Evolutionary conservation across 2,329 filamentous ascomycete genomes (phyloP), one percentile per base, ranked within the genome.

Genomic region (Coniosporium tulheliwenetii): DNA sequence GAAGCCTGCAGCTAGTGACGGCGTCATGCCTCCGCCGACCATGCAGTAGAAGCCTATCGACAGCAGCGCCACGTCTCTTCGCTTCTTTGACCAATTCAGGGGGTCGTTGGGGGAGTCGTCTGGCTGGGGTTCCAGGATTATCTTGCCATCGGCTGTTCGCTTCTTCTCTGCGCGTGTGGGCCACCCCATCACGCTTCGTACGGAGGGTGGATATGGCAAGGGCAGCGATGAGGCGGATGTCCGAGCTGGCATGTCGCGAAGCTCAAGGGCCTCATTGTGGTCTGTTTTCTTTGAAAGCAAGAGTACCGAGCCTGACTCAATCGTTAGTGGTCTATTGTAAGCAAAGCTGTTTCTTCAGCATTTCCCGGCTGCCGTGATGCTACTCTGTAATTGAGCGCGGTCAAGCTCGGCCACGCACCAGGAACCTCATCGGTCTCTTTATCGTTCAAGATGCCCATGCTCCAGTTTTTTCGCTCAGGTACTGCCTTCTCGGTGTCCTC

Each of bases 1-100:
- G 64, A 95, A 96, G 10, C 86, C 89, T 8, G 91, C 89, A 0
- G 89, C 87, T 13, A 96, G 70, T 29, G 95, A 67, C 0, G 91
- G 83, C 0, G 87, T 95, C 67, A 93, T 93, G 36, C 89, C 89
- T 34, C 89, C 89, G 41, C 89, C 89, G 13, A 95, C 62, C 77
- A 95, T 82, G 59, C 86, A 94, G 60, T 93, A 94, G 52, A 94
- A 80, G 1, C 89, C 89, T 3, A 96, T 67, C 0, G 81, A 89
- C 0, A 93, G 51, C 45, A 96, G 62, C 0, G 89, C 85, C 16
- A 70, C 59, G 58, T 96, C 85, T 58, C 89, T 71, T 34, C 85
- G 75, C 78, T 84, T 85, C 5, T 71, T 64, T 0, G 83, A 78
- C 89, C 89, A 96, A 57, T 96, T 96, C 42, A 96, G 64, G 1